Percentiles rank a stretch among this genome's conserved stretches.
These are phyloP conservation scores for Trypanosoma caninum DNA, from an alignment of 208 protist genomes.

Conservation along the genomic window DNA sequence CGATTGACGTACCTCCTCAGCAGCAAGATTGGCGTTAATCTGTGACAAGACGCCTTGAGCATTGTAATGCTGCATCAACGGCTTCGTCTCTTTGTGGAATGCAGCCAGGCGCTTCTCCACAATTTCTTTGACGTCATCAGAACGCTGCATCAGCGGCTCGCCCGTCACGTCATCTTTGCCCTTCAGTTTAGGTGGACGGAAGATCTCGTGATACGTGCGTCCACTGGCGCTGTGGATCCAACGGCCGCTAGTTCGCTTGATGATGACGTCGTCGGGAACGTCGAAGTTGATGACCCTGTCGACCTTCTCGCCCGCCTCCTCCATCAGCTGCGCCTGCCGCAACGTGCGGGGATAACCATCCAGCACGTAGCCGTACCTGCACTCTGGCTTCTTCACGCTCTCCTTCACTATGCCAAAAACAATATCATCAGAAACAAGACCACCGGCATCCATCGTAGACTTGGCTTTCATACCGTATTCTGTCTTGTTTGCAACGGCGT, in stretches of 20 bases:
- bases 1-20: conserved; percentile 61
- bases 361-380: conserved; percentile 91
- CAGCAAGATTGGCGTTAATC: conserved; percentile 73
- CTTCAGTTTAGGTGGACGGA: conserved; percentile 84
- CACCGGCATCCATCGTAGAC: conserved; percentile 71
- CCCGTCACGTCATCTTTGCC: conserved; percentile 93
- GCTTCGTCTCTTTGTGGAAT: conserved; percentile 81
- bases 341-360: conserved; percentile 95
- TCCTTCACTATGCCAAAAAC: conserved; percentile 91
- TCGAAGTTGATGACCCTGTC: conserved; percentile 90
- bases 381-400: conserved; percentile 77
- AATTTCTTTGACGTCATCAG: conserved; percentile 92
- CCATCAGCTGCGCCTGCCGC: conserved; percentile 91
- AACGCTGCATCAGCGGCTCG: conserved; percentile 89
- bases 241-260: conserved; percentile 84
- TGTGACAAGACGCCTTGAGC: conserved; percentile 48
- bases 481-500: conserved; percentile 71
- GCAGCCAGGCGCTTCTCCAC: conserved; percentile 83
- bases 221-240: conserved; percentile 92
- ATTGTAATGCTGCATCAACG: conserved; percentile 88
- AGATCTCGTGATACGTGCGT: conserved; percentile 92
- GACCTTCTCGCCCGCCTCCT: conserved; percentile 71
- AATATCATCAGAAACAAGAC: conserved; percentile 90
- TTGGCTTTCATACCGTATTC: conserved; percentile 65
- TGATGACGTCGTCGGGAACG: conserved; percentile 90